A percentile compares a stretch with the other conserved stretches of the same genome.
phyloP scores from a whole-genome alignment of 2,329 filamentous ascomycete species.

The Ophiostoma piceae region DNA sequence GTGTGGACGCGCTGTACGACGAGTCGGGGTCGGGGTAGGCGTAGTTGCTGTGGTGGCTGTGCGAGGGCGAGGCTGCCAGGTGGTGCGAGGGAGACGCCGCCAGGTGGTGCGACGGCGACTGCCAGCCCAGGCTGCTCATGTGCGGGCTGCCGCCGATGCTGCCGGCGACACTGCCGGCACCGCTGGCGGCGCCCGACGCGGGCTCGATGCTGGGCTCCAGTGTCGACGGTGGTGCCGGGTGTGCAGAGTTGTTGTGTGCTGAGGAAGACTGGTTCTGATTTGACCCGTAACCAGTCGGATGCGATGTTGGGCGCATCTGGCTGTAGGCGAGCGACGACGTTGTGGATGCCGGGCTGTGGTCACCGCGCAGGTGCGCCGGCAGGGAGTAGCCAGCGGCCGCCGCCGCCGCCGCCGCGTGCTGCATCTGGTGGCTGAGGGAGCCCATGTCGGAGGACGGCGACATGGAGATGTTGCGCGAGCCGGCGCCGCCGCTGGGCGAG shows the following conservation, averaged over 20 bases:
- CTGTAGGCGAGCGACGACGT: constrained; percentile 47
- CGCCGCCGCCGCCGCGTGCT: constrained; percentile 34
- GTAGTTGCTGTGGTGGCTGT: constrained; percentile 41
- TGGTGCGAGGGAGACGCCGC: constrained; percentile 13
- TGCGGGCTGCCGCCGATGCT: constrained; percentile 81
- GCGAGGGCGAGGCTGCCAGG: constrained; percentile 20
- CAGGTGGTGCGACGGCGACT: constrained; percentile 70
- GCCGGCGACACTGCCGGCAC: constrained; percentile 54
- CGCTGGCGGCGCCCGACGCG: constrained; percentile 44
- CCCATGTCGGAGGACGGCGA: constrained; percentile 74
- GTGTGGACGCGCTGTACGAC: constrained; percentile 55
- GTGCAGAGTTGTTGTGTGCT: not conserved
- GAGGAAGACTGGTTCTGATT: not conserved
- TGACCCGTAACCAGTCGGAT: constrained; percentile 63
- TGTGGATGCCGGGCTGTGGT: constrained; percentile 65
- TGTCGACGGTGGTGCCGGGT: constrained; percentile 59
- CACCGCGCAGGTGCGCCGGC: constrained; percentile 73
- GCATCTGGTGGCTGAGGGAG: constrained; percentile 62
- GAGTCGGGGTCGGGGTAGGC: constrained; percentile 76
- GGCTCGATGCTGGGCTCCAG: constrained; percentile 81
- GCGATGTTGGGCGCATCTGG: constrained; percentile 69
- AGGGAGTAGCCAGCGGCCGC: constrained; percentile 43
- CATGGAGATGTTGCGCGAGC: constrained; percentile 61
- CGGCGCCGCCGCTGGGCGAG: constrained; percentile 57
- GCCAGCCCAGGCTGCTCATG: constrained; percentile 76